These are phyloP conservation scores for Coemansia sp. DNA, from an alignment of 192 early-diverging fungal genomes.

Conservation along the genomic window DNA sequence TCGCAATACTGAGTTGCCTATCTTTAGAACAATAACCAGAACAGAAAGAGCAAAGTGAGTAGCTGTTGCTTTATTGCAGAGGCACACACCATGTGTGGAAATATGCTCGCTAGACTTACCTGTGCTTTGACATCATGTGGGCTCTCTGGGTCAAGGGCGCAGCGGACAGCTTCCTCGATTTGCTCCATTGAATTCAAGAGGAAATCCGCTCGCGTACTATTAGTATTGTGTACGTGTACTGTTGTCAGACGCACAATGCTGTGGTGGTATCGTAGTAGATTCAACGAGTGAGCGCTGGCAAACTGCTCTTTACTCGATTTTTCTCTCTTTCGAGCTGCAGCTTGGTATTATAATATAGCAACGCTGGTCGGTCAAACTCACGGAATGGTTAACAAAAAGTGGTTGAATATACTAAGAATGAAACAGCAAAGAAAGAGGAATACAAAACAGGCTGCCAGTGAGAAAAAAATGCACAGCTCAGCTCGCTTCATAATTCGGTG, in stretches of 20 bases:
- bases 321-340: not conserved
- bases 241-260: not conserved
- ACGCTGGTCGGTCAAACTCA: not conserved
- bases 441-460: not conserved
- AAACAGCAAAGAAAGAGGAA: not conserved
- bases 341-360: not conserved
- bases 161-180: conserved; percentile 77
- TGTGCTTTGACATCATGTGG: conserved; percentile 69
- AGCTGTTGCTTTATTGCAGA: not conserved
- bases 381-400: not conserved
- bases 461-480: not conserved
- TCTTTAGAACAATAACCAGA: not conserved
- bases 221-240: not conserved
- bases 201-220: not conserved
- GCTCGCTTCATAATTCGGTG: not conserved
- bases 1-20: conserved; percentile 84
- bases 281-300: not conserved
- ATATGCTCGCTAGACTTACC: conserved; percentile 51
- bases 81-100: not conserved
- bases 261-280: not conserved
- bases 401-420: not conserved
- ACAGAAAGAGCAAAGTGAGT: not conserved
- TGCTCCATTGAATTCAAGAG: conserved; percentile 59
- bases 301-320: not conserved
- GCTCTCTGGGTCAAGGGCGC: conserved; percentile 71